Base-by-base conservation (phyloP, 2,329 filamentous ascomycete species). In the Xylariaceae sp. region DNA sequence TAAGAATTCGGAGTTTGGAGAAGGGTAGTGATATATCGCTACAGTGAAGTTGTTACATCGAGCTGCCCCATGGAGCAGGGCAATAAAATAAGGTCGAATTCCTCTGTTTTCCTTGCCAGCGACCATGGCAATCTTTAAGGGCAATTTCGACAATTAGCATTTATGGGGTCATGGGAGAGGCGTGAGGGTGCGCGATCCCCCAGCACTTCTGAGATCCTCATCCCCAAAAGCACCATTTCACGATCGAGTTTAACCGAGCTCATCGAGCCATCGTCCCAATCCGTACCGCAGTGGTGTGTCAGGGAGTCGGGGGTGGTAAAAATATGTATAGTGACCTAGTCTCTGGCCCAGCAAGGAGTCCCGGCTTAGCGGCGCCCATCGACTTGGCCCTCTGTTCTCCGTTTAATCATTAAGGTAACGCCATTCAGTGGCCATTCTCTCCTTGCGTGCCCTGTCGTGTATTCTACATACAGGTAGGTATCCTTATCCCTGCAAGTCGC, bases 61-160 rank as follows among this genome's bases (percentile, higher is more conserved):
- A 28, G 22, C 22, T 28, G 22, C 22, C n/a, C n/a, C 22, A 28
- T 5, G 4, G 22, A 28, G 22, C 22, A 28, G 22, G 22, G 22
- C 7, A 55, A 60, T 48, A 44, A 53, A 55, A 60, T 48, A 44
- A 53, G 43, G 50, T 59, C 53, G 62, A 62, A 57, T 60, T 56
- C 57, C 53, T 47, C 31, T 19, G 17, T 58, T 57, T 60, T 50
- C 52, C 54, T 48, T 55, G 56, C 56, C 57, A 54, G 52, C 54
- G 57, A 66, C 58, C 61, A 69, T 68, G 65, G 65, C 56, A 67
- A 67, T 67, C 61, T 63, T 61, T 55, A 65, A 64, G 63, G 61
- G 65, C 60, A 65, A 67, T 61, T 54, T 60, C 57, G 57, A 59
- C 58, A 59, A 55, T 62, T 63, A 54, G 62, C 60, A 66, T 65